phyloP scores from a whole-genome alignment of 2,329 filamentous ascomycete species.

The Ceratocystis destructans region DNA sequence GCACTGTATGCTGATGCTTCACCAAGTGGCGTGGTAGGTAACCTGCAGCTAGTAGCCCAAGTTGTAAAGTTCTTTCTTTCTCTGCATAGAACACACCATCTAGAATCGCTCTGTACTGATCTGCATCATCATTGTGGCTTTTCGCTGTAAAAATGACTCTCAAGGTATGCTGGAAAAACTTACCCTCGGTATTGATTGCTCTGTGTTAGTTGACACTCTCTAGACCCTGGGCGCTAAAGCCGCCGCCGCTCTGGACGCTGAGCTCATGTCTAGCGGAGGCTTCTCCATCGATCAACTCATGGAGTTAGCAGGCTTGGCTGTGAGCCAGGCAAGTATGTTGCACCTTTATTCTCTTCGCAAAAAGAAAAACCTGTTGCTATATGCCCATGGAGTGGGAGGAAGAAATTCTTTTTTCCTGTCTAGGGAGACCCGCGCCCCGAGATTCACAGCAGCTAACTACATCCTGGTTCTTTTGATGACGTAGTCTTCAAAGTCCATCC shows the following conservation, averaged over 20 bases:
- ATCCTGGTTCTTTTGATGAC: not conserved
- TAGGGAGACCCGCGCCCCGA: not conserved
- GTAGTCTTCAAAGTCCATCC: constrained; percentile 77
- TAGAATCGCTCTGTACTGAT: no score
- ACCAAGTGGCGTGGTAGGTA: not conserved
- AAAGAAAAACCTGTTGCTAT: no score
- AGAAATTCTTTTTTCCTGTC: not conserved
- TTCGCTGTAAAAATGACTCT: not conserved
- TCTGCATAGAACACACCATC: not conserved
- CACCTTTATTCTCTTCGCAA: not conserved
- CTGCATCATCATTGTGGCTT: no score
- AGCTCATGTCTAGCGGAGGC: constrained; percentile 77
- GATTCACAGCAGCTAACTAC: not conserved
- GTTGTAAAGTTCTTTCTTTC: not conserved
- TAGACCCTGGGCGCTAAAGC: constrained; percentile 79
- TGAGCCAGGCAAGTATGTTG: constrained; percentile 67
- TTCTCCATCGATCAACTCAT: constrained; percentile 96
- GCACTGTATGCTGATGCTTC: not conserved
- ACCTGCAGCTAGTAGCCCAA: not conserved
- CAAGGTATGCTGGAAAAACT: not conserved
- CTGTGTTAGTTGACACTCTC: not conserved
- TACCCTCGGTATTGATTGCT: not conserved
- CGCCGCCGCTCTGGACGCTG: constrained; percentile 76
- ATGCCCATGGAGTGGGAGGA: not conserved
- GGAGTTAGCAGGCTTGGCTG: constrained; percentile 86